Conservation (phyloP, 2,329 filamentous ascomycete species). For the Ophiosphaerella herpotricha region DNA sequence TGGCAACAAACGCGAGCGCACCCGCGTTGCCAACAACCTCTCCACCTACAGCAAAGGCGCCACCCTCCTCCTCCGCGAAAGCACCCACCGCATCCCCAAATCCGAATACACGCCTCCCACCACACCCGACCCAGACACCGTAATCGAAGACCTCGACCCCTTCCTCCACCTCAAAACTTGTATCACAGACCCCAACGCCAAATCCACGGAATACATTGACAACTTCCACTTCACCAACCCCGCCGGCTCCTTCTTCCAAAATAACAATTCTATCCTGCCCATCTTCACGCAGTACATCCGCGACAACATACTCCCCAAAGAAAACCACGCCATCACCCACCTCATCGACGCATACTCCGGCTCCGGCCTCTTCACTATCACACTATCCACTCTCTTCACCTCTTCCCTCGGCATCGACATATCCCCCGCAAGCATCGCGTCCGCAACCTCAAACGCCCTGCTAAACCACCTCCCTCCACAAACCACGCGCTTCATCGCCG, state of each 20-base stretch:
- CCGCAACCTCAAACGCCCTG: slow-evolving; percentile 75
- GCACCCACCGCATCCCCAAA: slow-evolving; percentile 70
- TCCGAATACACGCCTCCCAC: slow-evolving; percentile 22
- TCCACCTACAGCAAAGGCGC: slow-evolving; percentile 77
- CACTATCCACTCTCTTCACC: slow-evolving; percentile 78
- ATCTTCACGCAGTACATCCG: slow-evolving; percentile 86
- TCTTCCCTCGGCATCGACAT: slow-evolving; percentile 91
- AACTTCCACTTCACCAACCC: slow-evolving; percentile 86
- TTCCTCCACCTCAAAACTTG: slow-evolving; percentile 83
- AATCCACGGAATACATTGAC: slow-evolving; percentile 85
- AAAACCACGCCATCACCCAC: slow-evolving; percentile 65
- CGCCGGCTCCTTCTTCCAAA: slow-evolving; percentile 96
- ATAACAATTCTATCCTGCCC: slow-evolving; percentile 97
- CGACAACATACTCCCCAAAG: slow-evolving; percentile 68
- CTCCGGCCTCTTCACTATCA: slow-evolving; percentile 95
- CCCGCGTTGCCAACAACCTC: slow-evolving; percentile 72
- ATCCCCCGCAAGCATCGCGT: slow-evolving; percentile 74
- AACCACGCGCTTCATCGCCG: slow-evolving; percentile 83
- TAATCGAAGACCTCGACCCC: slow-evolving; percentile 61
- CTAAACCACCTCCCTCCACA: slow-evolving; percentile 71
- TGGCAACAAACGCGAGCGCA: slow-evolving; percentile 80
- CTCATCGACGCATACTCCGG: slow-evolving; percentile 98
- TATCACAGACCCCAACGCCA: slow-evolving; percentile 82
- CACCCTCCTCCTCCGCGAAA: slow-evolving; percentile 87
- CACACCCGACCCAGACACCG: slow-evolving; percentile 44